Base-by-base conservation (phyloP, 2,329 filamentous ascomycete species). In the Cercospora brassicicola region DNA sequence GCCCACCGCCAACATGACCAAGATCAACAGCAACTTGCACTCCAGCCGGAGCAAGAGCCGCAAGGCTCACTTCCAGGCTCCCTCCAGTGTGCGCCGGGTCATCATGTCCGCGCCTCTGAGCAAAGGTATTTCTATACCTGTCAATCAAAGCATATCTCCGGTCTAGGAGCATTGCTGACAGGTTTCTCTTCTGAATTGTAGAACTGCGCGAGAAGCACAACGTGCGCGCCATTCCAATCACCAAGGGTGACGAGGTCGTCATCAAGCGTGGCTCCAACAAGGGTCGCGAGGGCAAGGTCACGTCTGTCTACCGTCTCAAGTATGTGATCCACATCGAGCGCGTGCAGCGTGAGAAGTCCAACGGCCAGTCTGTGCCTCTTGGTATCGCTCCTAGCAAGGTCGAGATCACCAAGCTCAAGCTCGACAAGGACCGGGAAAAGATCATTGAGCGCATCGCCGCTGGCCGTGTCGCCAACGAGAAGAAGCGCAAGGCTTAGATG, bases 141-240 rank as follows among this genome's bases (percentile, higher is more conserved):
- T 65, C 66, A 64, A 65, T 63, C 53, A 30, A 57, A 65, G 59
- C 61, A 67, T 64, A 68, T 56, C 33, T 60, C 59, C 39, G 63
- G 62, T 63, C 42, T n/a, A 67, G 48, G 59, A 66, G 42, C 59
- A 67, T 67, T 72, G 64, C 75, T 75, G 70, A 78, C 73, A 53
- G 20, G 39, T 57, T 6, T 31, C 10, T 53, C 30, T 42, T 61
- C 45, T 59, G 20, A 23, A 36, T 42, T 39, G 33, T 69, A 78
- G 76, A 99, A 87, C 90, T 99, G 82, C 91, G 93, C 82, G 94
- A 97, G 86, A 95, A 99, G 90, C 92, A 99, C 91, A 96, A 96
- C 85, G 95, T 97, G 88, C 93, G 93, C 87, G 90, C 89, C 84
- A 96, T 97, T 83, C 95, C 94, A 82, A 89, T 98, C 87, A 93